Conservation (phyloP, 1,139 yeast species). For the Ogataea hybrid region DNA sequence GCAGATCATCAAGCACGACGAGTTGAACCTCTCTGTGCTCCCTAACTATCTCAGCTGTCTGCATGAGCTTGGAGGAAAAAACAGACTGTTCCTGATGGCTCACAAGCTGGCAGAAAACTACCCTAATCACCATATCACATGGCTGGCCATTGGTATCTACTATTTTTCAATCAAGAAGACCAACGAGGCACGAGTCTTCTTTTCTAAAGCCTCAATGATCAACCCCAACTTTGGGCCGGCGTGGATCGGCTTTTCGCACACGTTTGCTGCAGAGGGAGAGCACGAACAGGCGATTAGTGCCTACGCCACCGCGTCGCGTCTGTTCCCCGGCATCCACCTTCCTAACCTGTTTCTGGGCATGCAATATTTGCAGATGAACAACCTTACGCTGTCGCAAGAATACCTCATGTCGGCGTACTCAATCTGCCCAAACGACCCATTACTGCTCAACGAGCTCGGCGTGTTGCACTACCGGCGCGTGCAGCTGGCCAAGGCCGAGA, state of each 20-base stretch:
- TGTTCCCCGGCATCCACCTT: conserved; percentile 92
- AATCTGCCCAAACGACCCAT: conserved; percentile 82
- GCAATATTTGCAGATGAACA: conserved; percentile 91
- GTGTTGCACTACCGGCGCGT: conserved; percentile 80
- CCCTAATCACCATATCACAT: conserved; percentile 80
- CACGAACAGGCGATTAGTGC: conserved; percentile 99
- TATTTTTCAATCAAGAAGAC: conserved; percentile 74
- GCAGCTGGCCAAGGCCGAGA: conserved; percentile 68
- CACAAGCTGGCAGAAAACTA: conserved; percentile 86
- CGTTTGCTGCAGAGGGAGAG: conserved; percentile 96
- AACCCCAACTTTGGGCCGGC: conserved; percentile 94
- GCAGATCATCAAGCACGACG: conserved; percentile 53
- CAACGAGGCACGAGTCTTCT: conserved; percentile 81
- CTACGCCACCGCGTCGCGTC: conserved; percentile 90
- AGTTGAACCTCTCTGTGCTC: conserved; percentile 66
- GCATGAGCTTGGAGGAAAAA: conserved; percentile 80
- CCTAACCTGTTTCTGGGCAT: conserved; percentile 92
- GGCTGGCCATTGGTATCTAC: conserved; percentile 92
- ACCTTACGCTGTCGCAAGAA: conserved; percentile 80
- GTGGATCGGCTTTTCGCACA: conserved; percentile 98
- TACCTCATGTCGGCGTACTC: conserved; percentile 74
- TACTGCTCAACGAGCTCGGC: conserved; percentile 87
- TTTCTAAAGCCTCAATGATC: conserved; percentile 84
- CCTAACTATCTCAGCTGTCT: conserved; percentile 84
- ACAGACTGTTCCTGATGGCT: conserved; percentile 75